These are phyloP conservation scores for Colletotrichum sp. DNA, from an alignment of 2,329 filamentous ascomycete genomes.

Conservation along the genomic window DNA sequence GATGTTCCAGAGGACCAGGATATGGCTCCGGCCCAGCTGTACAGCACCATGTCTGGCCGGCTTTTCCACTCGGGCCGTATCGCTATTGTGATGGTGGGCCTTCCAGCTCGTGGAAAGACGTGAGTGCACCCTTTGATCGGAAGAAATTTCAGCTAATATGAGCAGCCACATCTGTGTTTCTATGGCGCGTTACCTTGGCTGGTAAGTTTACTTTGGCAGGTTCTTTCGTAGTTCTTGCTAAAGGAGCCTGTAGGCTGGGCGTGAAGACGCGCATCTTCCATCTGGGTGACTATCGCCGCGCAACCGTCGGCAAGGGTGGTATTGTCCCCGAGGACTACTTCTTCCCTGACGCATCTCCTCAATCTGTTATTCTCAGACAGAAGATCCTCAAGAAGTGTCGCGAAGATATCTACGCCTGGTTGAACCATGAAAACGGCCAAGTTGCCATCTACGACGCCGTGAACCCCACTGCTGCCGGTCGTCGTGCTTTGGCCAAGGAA, in stretches of 20 bases:
- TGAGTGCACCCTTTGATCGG: conserved; percentile 45
- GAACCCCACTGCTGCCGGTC: conserved; percentile 84
- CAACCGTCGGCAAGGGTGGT: conserved; percentile 82
- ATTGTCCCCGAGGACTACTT: conserved; percentile 97
- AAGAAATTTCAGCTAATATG: background rate
- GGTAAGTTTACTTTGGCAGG: conserved; percentile 57
- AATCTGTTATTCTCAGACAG: conserved; percentile 91
- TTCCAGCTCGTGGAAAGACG: conserved; percentile 96
- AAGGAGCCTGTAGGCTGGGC: conserved; percentile 69
- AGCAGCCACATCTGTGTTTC: conserved; percentile 91
- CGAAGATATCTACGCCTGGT: conserved; percentile 94
- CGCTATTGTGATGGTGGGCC: conserved; percentile 94
- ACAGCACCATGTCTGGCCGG: conserved; percentile 96
- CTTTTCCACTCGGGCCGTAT: conserved; percentile 97
- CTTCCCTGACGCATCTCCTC: conserved; percentile 90
- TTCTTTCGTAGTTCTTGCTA: conserved; percentile 16
- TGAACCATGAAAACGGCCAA: conserved; percentile 97
- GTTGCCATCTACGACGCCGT: conserved; percentile 99
- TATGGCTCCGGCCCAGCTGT: conserved; percentile 93
- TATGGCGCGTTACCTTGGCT: conserved; percentile 90
- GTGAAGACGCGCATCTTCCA: conserved; percentile 99
- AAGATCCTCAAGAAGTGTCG: conserved; percentile 98
- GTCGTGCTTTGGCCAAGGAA: conserved; percentile 87
- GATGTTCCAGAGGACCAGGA: conserved; percentile 82
- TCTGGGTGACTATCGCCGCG: conserved; percentile 92